phyloP scores from a whole-genome alignment of 805 yeast species.

The Alloascoidea hylecoeti region DNA sequence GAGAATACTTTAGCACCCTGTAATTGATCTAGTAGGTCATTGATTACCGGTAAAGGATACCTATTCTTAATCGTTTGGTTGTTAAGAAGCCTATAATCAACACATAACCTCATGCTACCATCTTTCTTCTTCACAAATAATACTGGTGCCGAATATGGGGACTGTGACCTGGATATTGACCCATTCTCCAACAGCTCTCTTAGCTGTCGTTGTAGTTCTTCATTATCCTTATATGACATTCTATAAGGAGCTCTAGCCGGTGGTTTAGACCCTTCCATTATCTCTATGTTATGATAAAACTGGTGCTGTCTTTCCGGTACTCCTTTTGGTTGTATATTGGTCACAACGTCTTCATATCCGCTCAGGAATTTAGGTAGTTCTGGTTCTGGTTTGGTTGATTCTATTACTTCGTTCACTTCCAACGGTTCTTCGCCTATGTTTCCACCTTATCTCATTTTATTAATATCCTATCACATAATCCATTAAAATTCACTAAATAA shows the following conservation, averaged over 20 bases:
- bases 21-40: slow-evolving; percentile 5
- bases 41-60: slow-evolving; percentile 11
- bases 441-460: too few relatives aligned
- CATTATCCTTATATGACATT: slow-evolving; percentile 4
- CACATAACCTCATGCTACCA: slow-evolving; percentile 8
- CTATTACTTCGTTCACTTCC: too few relatives aligned
- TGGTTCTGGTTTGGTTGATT: too few relatives aligned
- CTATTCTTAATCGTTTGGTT: slow-evolving; percentile 7
- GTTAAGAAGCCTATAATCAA: slow-evolving; percentile 10
- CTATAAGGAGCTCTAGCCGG: slow-evolving; percentile 4
- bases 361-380: too few relatives aligned
- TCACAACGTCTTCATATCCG: too few relatives aligned
- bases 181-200: slow-evolving; percentile 2
- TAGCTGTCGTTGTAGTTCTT: neutral
- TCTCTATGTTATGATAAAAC: too few relatives aligned
- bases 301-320: too few relatives aligned
- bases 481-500: too few relatives aligned
- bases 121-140: slow-evolving; percentile 10
- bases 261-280: slow-evolving; percentile 4
- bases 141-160: slow-evolving; percentile 8
- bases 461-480: too few relatives aligned
- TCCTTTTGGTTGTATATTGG: too few relatives aligned
- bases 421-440: too few relatives aligned
- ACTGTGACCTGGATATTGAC: slow-evolving; percentile 3
- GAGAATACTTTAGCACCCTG: slow-evolving; percentile 7